Conservation (phyloP, 441 rosid species). For the Gossypium davidsonii region DNA sequence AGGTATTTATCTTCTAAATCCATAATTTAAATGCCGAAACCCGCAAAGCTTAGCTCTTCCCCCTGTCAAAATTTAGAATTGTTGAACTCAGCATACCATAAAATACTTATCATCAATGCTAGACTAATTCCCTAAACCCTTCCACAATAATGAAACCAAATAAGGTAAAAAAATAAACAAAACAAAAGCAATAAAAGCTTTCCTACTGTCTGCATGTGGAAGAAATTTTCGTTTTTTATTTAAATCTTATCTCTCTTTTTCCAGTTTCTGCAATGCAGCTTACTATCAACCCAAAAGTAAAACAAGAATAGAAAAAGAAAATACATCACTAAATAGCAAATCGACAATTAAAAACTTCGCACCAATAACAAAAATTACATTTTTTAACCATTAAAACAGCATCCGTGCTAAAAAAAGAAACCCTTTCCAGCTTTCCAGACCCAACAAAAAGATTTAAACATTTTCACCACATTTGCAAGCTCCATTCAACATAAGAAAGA, state of each 20-base stretch:
- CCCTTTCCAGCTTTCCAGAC: background rate
- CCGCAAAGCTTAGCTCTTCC: slow-evolving; percentile 20
- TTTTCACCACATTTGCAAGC: slow-evolving; percentile 7
- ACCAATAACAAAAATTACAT: background rate
- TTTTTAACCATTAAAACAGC: slow-evolving; percentile 4
- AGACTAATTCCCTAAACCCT: background rate
- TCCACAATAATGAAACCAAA: slow-evolving; percentile 7
- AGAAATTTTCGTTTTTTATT: slow-evolving; percentile 8
- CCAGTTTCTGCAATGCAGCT: slow-evolving; percentile 25
- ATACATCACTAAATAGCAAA: background rate
- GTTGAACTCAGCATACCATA: background rate
- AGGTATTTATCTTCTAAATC: slow-evolving; percentile 46
- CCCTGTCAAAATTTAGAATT: slow-evolving; percentile 25
- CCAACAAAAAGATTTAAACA: background rate
- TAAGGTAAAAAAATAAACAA: background rate
- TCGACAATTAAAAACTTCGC: background rate
- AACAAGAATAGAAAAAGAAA: background rate
- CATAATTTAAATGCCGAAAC: slow-evolving; percentile 29
- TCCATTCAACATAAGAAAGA: background rate
- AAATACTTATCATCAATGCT: background rate
- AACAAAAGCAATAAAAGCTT: background rate
- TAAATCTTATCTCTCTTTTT: background rate
- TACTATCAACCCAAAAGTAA: background rate
- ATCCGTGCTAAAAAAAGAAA: slow-evolving; percentile 8
- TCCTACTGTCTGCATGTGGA: background rate